A percentile compares a stretch with the other conserved stretches of the same genome.
Evolutionary conservation across 108 stramenopile genomes (phyloP).

Genomic region (Pseudonitzschia multiseries): DNA sequence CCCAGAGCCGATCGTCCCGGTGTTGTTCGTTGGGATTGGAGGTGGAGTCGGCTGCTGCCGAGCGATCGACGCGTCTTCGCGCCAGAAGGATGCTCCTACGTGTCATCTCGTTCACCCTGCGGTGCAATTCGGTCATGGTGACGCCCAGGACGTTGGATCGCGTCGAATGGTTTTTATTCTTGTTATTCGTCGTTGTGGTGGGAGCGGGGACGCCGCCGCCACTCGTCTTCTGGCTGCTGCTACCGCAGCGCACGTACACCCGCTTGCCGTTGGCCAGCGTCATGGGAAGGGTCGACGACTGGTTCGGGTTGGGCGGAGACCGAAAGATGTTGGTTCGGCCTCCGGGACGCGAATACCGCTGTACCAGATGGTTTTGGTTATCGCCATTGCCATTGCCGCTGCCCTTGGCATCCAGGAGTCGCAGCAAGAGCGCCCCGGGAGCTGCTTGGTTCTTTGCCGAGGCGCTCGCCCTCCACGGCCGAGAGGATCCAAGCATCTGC

Average conservation of each 20-base stretch:
- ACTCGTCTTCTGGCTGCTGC: too few species aligned
- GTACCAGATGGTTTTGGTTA: not conserved
- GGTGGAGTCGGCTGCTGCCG: not conserved
- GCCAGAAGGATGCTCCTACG: not conserved
- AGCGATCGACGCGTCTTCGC: not conserved
- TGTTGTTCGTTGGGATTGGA: not conserved
- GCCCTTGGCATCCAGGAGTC: not conserved
- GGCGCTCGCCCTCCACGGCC: not conserved
- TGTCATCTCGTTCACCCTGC: constrained; percentile 1
- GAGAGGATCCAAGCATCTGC: not conserved
- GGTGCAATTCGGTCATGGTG: constrained; percentile 18
- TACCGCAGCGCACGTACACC: constrained; percentile 19
- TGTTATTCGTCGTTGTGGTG: too few species aligned
- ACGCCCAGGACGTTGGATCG: not conserved
- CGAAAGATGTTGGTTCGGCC: not conserved
- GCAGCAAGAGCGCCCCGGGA: constrained; percentile 32
- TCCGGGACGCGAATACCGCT: not conserved
- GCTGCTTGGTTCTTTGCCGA: constrained; percentile 5
- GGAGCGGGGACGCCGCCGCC: not conserved
- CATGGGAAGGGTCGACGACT: constrained; percentile 15
- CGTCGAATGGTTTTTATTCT: too few species aligned
- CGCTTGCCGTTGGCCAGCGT: constrained; percentile 32
- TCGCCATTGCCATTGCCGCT: not conserved
- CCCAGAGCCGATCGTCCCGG: constrained; percentile 67
- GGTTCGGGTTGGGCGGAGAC: not conserved